phyloP scores from a whole-genome alignment of 805 yeast genomes.

The Starmera amethionina region DNA sequence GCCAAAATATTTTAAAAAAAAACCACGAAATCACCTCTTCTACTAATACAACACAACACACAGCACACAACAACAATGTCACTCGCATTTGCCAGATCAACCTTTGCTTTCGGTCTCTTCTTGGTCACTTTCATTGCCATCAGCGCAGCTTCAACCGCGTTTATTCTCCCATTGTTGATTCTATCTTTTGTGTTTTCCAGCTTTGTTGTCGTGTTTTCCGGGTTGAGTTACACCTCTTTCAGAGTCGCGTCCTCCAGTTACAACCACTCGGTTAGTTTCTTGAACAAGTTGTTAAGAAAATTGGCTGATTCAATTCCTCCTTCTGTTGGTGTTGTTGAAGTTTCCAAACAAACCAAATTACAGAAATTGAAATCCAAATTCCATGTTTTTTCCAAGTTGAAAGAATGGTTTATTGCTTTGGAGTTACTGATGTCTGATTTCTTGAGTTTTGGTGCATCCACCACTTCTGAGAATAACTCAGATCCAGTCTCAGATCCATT shows the following conservation, averaged over 20 bases:
- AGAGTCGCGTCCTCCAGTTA: constrained; percentile 17
- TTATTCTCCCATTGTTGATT: constrained; percentile 14
- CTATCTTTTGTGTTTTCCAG: constrained; percentile 17
- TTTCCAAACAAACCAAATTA: neutral
- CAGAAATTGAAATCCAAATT: neutral
- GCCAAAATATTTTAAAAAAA: no score
- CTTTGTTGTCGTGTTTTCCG: constrained; percentile 15
- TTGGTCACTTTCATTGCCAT: constrained; percentile 3
- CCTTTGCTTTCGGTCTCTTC: constrained; percentile 11
- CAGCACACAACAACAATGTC: neutral
- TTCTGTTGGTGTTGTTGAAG: constrained; percentile 17
- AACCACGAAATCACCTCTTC: no score
- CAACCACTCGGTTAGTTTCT: constrained; percentile 15
- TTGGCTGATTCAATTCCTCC: constrained; percentile 20
- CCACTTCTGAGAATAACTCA: neutral
- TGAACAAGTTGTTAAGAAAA: constrained; percentile 16
- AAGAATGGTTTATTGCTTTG: neutral
- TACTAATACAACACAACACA: neutral
- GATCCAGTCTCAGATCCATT: no score
- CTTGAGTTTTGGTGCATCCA: neutral
- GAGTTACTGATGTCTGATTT: neutral
- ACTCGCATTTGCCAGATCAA: constrained; percentile 6
- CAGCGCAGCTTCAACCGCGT: constrained; percentile 7
- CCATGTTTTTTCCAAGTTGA: neutral
- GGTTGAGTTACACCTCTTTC: constrained; percentile 16